Evolutionary conservation across 2,329 filamentous ascomycete species (phyloP), one percentile per base, ranked within the genome.

Genomic region (Byssochlamys sp.): DNA sequence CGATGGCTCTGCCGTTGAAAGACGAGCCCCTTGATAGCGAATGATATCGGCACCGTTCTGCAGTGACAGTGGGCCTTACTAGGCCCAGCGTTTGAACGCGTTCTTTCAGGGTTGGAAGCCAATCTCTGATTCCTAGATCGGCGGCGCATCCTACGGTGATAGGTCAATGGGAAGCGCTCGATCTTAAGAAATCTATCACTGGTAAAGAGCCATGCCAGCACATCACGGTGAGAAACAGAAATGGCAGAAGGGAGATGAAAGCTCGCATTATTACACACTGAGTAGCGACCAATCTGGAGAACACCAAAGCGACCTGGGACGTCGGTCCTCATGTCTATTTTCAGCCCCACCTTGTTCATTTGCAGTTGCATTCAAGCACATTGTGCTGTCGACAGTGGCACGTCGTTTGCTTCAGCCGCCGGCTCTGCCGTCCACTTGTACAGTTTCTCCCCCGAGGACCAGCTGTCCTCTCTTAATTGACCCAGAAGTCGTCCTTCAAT

Each of bases 131-230:
- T 63, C 65, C 64, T 68, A 58, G 71, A 70, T 71, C 68, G 66
- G 63, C 69, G 66, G 66, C 71, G 63, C 69, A 69, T 73, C 69
- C 67, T 64, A 67, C 62, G 63, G 62, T 69, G 66, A 69, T 69
- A 74, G 71, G 76, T 71, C 73, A 73, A 73, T 75, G 75, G 72
- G 73, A 79, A 77, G 78, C 79, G 77, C 76, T 76, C 74, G 71
- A 73, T 80, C 78, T 80, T 78, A 78, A 77, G 75, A 76, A 81
- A 80, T 79, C 79, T 84, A 85, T 81, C 85, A 91, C 86, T 92
- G 89, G 89, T 83, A 83, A 84, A 81, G 81, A 87, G 81, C 80
- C 79, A 86, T 86, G 90, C 90, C 90, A 95, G 81, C 90, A 88
- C 90, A 95, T 91, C 89, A 73, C 63, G 59, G 62, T 59, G 65